Base-by-base conservation (phyloP, 257 asterid genomes). In the Penstemon newberryi region DNA sequence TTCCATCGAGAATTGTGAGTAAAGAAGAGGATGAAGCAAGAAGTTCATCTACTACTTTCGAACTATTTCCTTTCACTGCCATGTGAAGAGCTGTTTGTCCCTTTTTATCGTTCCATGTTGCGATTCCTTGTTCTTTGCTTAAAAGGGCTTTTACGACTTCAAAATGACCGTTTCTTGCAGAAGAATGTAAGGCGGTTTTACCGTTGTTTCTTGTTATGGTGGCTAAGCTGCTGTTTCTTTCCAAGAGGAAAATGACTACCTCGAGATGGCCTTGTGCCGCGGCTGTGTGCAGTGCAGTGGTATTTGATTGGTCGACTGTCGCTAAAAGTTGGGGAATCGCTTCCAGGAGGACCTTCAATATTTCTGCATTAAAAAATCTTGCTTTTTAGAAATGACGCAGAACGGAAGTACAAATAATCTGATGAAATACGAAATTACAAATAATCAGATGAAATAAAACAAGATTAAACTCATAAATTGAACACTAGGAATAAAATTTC, bases 81-180 rank as follows among this genome's bases (percentile, higher is more conserved):
- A 89, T 87, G 60, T 89, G 96, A 74, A 89, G 92, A 67, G 96
- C 95, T 0, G 95, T 89, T 58, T 89, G 95, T 6, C 96, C 95
- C 75, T 89, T 89, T 74, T 85, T 89, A 67, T 89, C 96, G 6
- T 70, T 81, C 84, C 96, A 80, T 7, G 75, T 70, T 5, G 70
- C 74, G 3, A 89, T 83, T 37, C 90, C 81, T 9, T 73, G 84
- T 60, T 85, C 92, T 79, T 82, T 89, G 70, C 83, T 74, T 49
- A 87, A 18, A 61, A 89, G 72, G 75, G 92, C 85, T 63, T 81
- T 87, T 71, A 89, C 92, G 38, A 87, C 92, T 64, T 77, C 83
- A 19, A 40, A 70, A 40, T 85, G 95, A 2, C 92, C 96, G 55
- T 79, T 80, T 80, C 95, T 85, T 47, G 96, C 87, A 5, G 96